Conservation (phyloP, 257 asterid genomes). For the Jaltomata sinuosa region DNA sequence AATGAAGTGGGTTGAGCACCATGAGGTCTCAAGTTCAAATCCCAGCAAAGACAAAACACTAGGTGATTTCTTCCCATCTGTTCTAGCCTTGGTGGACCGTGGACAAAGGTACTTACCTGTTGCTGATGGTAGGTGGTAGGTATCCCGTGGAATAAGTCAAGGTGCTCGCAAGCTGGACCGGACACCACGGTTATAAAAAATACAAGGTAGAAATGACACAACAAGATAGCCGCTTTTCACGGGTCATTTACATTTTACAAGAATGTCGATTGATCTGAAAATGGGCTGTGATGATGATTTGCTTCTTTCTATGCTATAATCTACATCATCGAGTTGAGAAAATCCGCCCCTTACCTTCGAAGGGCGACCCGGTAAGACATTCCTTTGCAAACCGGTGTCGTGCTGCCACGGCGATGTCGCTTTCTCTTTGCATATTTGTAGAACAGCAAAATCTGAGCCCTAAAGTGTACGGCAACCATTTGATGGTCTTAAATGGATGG, state of each 20-base stretch:
- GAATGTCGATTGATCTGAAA: neutral
- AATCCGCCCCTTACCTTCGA: neutral
- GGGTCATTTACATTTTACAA: neutral
- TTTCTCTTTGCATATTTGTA: neutral
- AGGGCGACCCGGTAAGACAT: neutral
- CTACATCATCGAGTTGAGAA: neutral
- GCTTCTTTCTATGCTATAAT: neutral
- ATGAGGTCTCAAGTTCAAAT: too few relatives aligned
- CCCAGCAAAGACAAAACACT: too few relatives aligned
- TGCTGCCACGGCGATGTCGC: neutral
- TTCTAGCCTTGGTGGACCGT: too few relatives aligned
- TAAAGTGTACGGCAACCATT: neutral
- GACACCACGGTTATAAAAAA: too few relatives aligned
- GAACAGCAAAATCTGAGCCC: neutral
- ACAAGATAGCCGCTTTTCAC: neutral
- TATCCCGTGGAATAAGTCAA: too few relatives aligned
- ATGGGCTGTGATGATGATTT: neutral
- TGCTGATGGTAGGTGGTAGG: too few relatives aligned
- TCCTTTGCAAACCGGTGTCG: neutral
- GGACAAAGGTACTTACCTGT: too few relatives aligned
- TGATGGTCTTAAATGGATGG: too few relatives aligned
- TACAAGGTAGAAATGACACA: neutral
- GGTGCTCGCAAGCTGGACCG: too few relatives aligned
- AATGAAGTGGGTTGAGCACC: too few relatives aligned
- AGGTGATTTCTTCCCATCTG: too few relatives aligned